phyloP scores from a whole-genome alignment of 176 grass and related monocot species.

The Aegilops tauschii region DNA sequence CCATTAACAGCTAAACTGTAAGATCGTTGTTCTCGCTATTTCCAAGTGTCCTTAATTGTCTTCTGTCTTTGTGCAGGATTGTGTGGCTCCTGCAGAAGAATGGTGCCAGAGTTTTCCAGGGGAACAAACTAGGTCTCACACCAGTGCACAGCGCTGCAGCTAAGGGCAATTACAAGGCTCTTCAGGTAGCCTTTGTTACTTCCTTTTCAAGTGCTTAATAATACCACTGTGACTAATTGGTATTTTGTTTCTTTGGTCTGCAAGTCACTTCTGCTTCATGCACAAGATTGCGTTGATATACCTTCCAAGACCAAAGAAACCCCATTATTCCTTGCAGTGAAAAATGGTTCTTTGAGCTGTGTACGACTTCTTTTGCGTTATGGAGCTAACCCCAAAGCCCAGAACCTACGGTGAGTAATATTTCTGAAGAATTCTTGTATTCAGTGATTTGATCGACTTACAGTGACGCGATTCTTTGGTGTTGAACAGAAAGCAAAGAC shows the following conservation, averaged over 20 bases:
- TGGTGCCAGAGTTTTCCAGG: conserved; percentile 56
- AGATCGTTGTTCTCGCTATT: background rate
- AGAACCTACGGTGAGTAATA: conserved; percentile 50
- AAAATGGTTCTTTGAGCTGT: conserved; percentile 46
- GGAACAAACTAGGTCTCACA: conserved; percentile 60
- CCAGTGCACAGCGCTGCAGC: conserved; percentile 54
- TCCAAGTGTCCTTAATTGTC: background rate
- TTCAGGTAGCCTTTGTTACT: conserved; percentile 44
- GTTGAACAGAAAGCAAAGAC: conserved; percentile 57
- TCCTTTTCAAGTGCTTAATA: background rate
- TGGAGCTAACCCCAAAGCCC: conserved; percentile 49
- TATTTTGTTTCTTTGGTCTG: conserved; percentile 30
- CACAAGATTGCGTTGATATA: conserved; percentile 55
- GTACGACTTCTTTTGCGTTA: conserved; percentile 52
- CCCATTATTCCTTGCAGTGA: conserved; percentile 59
- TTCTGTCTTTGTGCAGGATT: conserved; percentile 33
- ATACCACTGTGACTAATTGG: conserved; percentile 17
- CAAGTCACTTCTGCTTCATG: conserved; percentile 54
- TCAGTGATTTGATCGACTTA: conserved; percentile 1
- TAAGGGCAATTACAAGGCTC: conserved; percentile 65
- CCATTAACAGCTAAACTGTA: background rate
- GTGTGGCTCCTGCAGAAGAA: conserved; percentile 56
- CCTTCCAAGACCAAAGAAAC: conserved; percentile 71
- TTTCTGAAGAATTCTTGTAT: background rate
- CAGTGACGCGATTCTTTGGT: conserved; percentile 7